These are phyloP conservation scores for Nicotiana tabacum DNA, from an alignment of 257 asterid genomes.

Conservation along the genomic window DNA sequence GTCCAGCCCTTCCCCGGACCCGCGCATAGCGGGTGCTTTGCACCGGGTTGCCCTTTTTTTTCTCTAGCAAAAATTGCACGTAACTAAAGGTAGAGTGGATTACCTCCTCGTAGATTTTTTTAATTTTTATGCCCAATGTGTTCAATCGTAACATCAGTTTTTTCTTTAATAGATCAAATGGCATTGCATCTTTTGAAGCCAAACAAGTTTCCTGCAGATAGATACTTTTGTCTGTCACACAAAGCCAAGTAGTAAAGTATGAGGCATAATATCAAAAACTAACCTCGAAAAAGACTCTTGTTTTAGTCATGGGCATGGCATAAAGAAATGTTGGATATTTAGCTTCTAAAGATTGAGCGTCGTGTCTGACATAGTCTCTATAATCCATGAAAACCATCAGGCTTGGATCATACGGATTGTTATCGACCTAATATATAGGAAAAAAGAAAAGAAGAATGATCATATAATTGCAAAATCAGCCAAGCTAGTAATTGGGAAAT, in stretches of 20 bases:
- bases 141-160: constrained; percentile 84
- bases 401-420: constrained; percentile 86
- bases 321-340: constrained; percentile 94
- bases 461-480: neutral
- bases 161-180: constrained; percentile 70
- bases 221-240: constrained; percentile 5
- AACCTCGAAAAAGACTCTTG: constrained; percentile 95
- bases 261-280: neutral
- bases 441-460: neutral
- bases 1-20: no score
- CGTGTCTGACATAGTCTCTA: constrained; percentile 57
- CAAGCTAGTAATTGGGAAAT: neutral
- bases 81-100: neutral
- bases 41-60: no score
- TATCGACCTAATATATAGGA: constrained; percentile 56
- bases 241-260: neutral
- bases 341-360: constrained; percentile 50
- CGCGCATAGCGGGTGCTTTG: no score
- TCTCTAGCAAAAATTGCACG: neutral
- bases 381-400: constrained; percentile 99
- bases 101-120: constrained; percentile 87
- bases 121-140: constrained; percentile 76
- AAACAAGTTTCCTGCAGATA: constrained; percentile 82
- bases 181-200: constrained; percentile 97
- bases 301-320: constrained; percentile 85